A percentile compares a stretch with the other conserved stretches of the same genome.
Evolutionary conservation across 495 filamentous ascomycete genomes (phyloP).

Genomic region (Staphylotrichum longicolle): DNA sequence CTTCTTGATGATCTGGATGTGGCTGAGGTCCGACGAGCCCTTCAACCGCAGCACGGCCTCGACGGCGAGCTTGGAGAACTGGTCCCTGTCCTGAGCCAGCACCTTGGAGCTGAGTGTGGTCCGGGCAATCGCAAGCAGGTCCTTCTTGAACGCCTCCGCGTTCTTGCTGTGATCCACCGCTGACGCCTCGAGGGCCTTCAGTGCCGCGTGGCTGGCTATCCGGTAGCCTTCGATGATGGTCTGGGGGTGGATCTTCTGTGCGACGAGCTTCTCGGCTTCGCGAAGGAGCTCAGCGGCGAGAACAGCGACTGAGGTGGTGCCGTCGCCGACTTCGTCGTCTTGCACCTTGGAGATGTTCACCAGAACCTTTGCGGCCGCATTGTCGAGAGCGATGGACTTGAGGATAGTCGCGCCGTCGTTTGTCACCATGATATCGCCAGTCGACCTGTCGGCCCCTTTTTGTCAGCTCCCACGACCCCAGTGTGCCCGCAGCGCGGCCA

Average conservation of each 20-base stretch:
- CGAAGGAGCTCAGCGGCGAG: slow-evolving; percentile 91
- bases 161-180: slow-evolving; percentile 88
- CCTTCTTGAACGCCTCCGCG: slow-evolving; percentile 77
- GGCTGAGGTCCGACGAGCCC: slow-evolving; percentile 89
- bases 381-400: slow-evolving; percentile 98
- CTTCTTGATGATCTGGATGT: slow-evolving; percentile 99
- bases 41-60: slow-evolving; percentile 89
- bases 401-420: slow-evolving; percentile 98
- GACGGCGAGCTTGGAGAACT: slow-evolving; percentile 87
- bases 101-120: slow-evolving; percentile 99
- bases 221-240: slow-evolving; percentile 99
- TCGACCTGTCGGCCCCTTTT: slow-evolving; percentile 60
- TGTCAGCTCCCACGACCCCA: slow-evolving; percentile 22
- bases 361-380: slow-evolving; percentile 93
- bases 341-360: slow-evolving; percentile 99
- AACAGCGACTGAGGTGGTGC: slow-evolving; percentile 82
- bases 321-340: slow-evolving; percentile 97
- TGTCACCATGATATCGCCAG: slow-evolving; percentile 94
- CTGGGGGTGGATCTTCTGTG: slow-evolving; percentile 97
- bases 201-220: slow-evolving; percentile 87
- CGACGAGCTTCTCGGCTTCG: slow-evolving; percentile 94
- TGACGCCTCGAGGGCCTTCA: slow-evolving; percentile 74
- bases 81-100: slow-evolving; percentile 85
- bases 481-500: neutral
- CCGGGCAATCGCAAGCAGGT: slow-evolving; percentile 84